These are phyloP conservation scores for Protomyces inouyei DNA, from an alignment of 1,139 yeast genomes.

Conservation along the genomic window DNA sequence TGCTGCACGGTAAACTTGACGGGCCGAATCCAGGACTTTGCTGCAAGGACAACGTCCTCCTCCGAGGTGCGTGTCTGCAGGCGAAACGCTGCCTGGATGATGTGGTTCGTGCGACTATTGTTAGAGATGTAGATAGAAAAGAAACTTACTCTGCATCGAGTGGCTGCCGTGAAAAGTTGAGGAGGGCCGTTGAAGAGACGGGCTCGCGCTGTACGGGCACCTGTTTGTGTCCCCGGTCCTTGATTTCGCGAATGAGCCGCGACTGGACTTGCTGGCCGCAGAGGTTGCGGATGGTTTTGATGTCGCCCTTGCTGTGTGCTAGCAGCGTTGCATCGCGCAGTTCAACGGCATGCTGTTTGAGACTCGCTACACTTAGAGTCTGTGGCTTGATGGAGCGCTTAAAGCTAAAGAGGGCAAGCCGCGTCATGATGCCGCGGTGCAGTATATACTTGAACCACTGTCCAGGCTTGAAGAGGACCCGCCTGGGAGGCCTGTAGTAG, in stretches of 20 bases:
- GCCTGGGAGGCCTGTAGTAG: neutral
- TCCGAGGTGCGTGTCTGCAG: neutral
- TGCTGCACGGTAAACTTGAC: slow-evolving; percentile 6
- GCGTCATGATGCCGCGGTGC: neutral
- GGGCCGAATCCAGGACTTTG: slow-evolving; percentile 10
- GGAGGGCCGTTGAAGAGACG: neutral
- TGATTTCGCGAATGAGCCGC: slow-evolving; percentile 10
- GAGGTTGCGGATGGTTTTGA: slow-evolving; percentile 1
- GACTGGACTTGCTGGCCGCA: slow-evolving; percentile 14
- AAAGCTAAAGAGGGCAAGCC: neutral
- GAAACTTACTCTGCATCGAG: neutral
- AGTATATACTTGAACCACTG: neutral
- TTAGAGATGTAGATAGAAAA: neutral
- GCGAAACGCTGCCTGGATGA: slow-evolving; percentile 12
- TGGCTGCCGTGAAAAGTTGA: slow-evolving; percentile 10
- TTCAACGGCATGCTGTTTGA: neutral
- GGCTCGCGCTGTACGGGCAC: neutral
- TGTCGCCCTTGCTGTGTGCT: neutral
- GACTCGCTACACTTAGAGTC: neutral
- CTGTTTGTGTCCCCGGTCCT: neutral
- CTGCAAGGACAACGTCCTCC: slow-evolving; percentile 5
- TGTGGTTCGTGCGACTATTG: neutral
- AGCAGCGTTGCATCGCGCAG: neutral
- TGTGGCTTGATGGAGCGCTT: neutral
- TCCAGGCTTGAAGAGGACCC: neutral